Conservation (phyloP, 2,329 filamentous ascomycete species). For the Aotearoamyces nothofagi region DNA sequence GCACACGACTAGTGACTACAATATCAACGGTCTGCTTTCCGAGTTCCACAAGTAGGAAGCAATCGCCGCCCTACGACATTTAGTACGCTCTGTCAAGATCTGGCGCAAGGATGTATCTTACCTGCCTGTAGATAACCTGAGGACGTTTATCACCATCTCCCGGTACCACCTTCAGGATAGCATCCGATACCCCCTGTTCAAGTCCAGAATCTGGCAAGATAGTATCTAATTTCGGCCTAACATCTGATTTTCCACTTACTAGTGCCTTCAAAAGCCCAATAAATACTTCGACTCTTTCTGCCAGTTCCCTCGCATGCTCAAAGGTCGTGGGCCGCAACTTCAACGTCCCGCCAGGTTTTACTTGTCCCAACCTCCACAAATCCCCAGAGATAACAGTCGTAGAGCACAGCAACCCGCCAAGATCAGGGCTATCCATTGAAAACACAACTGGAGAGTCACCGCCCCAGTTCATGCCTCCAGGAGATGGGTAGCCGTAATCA, state of each 20-base stretch:
- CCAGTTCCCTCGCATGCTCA: constrained; percentile 30
- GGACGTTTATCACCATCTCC: constrained; percentile 4
- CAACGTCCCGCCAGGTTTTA: constrained; percentile 41
- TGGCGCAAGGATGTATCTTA: background rate
- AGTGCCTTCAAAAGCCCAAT: constrained; percentile 21
- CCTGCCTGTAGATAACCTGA: constrained; percentile 9
- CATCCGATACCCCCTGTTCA: constrained; percentile 4
- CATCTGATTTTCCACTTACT: constrained; percentile 3
- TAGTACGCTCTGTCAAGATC: background rate
- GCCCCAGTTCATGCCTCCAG: constrained; percentile 43
- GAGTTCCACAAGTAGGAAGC: constrained; percentile 8
- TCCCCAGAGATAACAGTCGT: constrained; percentile 40
- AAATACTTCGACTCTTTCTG: constrained; percentile 26
- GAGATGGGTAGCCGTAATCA: constrained; percentile 39
- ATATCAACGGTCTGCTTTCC: constrained; percentile 8
- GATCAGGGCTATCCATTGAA: constrained; percentile 40
- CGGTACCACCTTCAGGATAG: constrained; percentile 5
- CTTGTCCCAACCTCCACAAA: constrained; percentile 45
- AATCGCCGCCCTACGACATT: constrained; percentile 7
- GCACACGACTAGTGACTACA: constrained; percentile 6
- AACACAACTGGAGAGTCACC: constrained; percentile 47
- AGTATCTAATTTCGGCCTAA: constrained; percentile 4
- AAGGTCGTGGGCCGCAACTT: constrained; percentile 33
- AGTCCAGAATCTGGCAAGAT: constrained; percentile 4
- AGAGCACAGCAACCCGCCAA: constrained; percentile 42